Base-by-base conservation (phyloP, 257 asterid species). In the Primulina eburnea region DNA sequence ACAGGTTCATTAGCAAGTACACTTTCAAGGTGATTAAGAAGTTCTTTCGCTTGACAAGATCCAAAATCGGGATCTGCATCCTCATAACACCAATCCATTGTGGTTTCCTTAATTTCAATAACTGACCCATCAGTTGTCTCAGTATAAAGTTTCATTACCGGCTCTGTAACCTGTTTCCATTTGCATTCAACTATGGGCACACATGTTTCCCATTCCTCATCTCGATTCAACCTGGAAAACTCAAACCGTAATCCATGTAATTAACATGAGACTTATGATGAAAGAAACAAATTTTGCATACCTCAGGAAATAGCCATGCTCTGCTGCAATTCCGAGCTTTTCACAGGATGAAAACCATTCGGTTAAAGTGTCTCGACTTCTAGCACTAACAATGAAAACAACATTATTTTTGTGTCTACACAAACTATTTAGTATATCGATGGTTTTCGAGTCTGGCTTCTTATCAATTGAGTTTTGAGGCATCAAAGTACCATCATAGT, bases 291-390 rank as follows among this genome's bases (percentile, higher is more conserved):
- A 18, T 26, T 43, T 43, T 43, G 11, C 55, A 26, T 78, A 82
- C 89, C 89, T 75, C 24, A 84, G 55, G 75, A 82, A 84, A 76
- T 80, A 83, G 20, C 89, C 89, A 72, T 84, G 87, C 77, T 84
- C 89, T 7, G 87, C 89, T 18, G 89, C 89, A 56, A 79, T 78
- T 50, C 89, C 89, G 20, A 84, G 82, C 68, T 77, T 79, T 47
- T 68, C 83, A 73, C 87, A 77, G 26, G 89, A 79, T 16, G 83
- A 80, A 73, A 84, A 84, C 89, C 89, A 84, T 26, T 77, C 80
- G 8, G 61, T 69, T 59, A 84, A 68, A 34, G 75, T 71, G n/a
- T 62, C 65, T 61, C 87, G 79, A 50, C 80, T 79, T 82, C 80
- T 79, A 34, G 87, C 87, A 79, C 87, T 84, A 62, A 82, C 85